A percentile compares a stretch with the other conserved stretches of the same genome.
phyloP scores from a whole-genome alignment of 441 rosid genomes.

The Pelargonium australe region DNA sequence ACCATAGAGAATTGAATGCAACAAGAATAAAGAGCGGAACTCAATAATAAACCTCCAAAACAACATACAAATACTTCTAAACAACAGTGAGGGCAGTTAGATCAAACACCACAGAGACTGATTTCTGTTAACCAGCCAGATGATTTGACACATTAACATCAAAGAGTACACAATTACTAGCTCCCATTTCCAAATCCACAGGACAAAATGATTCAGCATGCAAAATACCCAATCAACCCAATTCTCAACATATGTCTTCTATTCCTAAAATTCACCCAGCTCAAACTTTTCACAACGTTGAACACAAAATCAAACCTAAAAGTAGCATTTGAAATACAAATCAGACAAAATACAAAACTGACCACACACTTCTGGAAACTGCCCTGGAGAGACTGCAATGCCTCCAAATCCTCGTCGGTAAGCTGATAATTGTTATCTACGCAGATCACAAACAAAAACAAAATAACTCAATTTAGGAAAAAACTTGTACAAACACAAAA shows the following conservation, averaged over 20 bases:
- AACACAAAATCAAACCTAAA: not conserved
- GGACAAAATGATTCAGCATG: not conserved
- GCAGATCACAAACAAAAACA: constrained; percentile 15
- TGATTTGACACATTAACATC: not conserved
- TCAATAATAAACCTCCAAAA: not conserved
- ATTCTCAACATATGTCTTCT: too few species aligned
- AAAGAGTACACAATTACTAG: not conserved
- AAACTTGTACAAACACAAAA: constrained; percentile 3
- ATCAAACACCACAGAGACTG: not conserved
- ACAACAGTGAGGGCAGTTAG: not conserved
- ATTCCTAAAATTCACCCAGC: too few species aligned
- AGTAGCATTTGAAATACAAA: not conserved
- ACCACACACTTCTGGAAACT: constrained; percentile 84
- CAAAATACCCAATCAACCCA: not conserved
- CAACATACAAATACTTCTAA: not conserved
- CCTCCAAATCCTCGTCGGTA: constrained; percentile 54
- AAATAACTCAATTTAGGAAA: constrained; percentile 9
- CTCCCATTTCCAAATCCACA: not conserved
- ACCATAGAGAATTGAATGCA: not conserved
- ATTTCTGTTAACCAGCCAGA: not conserved
- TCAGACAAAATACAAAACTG: constrained; percentile 21
- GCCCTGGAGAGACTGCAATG: constrained; percentile 58
- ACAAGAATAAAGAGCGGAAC: not conserved
- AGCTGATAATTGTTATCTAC: constrained; percentile 43
- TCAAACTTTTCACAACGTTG: too few species aligned